Evolutionary conservation across 2,329 filamentous ascomycete genomes (phyloP).

Genomic region (Alternaria sp.): DNA sequence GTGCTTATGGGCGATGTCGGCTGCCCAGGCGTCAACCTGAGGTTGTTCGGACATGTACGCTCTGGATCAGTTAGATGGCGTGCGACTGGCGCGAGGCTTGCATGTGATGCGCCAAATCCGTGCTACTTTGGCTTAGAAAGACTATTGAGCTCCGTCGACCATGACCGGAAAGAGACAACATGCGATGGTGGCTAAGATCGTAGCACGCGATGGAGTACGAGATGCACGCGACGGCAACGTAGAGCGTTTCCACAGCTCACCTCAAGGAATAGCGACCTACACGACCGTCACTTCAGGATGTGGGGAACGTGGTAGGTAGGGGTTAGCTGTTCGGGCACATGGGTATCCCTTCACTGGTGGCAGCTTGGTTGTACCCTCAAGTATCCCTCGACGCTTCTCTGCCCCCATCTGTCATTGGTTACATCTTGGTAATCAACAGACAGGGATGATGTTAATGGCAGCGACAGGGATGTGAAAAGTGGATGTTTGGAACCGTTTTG

Average conservation of each 20-base stretch:
- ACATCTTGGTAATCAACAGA: constrained; percentile 24
- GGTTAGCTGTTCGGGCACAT: constrained; percentile 26
- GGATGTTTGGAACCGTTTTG: constrained; percentile 32
- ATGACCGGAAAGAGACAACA: constrained; percentile 24
- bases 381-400: constrained; percentile 32
- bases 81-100: constrained; percentile 34
- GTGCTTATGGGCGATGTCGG: constrained; percentile 28
- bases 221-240: constrained; percentile 31
- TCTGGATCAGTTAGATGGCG: constrained; percentile 24
- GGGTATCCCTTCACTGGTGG: constrained; percentile 28
- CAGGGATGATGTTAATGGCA: constrained; percentile 27
- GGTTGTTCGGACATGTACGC: constrained; percentile 6
- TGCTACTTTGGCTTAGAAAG: constrained; percentile 16
- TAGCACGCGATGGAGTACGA: constrained; percentile 22
- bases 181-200: constrained; percentile 32
- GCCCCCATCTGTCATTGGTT: constrained; percentile 32
- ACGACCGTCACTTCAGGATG: constrained; percentile 43
- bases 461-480: constrained; percentile 31
- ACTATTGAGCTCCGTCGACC: constrained; percentile 27
- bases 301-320: constrained; percentile 42
- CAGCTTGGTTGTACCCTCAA: constrained; percentile 37
- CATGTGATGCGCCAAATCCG: constrained; percentile 31
- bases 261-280: constrained; percentile 34
- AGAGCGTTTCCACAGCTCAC: constrained; percentile 26
- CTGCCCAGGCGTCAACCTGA: constrained; percentile 3